Conservation (phyloP, 2,329 filamentous ascomycete genomes). For the Fusarium sp. region DNA sequence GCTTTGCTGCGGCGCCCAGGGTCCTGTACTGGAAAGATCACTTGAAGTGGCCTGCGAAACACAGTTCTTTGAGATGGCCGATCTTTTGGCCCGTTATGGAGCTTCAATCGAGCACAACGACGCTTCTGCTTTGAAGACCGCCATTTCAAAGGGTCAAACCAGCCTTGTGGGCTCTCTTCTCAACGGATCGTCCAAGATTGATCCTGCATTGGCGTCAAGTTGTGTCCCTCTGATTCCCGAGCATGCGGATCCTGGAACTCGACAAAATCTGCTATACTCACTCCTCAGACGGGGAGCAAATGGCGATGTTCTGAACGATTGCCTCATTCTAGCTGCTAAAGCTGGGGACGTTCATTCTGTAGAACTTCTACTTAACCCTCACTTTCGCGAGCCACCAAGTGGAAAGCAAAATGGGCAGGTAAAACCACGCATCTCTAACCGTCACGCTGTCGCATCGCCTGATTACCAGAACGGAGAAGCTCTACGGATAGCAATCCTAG, state of each 20-base stretch:
- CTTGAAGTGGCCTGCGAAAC: conserved; percentile 58
- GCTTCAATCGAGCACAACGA: conserved; percentile 64
- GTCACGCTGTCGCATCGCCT: conserved; percentile 60
- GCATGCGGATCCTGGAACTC: conserved; percentile 54
- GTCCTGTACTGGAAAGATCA: conserved; percentile 57
- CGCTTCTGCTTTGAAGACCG: conserved; percentile 57
- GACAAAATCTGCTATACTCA: conserved; percentile 54
- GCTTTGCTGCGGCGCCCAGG: conserved; percentile 65
- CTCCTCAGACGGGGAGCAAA: conserved; percentile 61
- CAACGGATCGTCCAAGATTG: conserved; percentile 53
- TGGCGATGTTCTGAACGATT: conserved; percentile 57
- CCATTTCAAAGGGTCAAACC: conserved; percentile 55
- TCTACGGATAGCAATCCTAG: conserved; percentile 57
- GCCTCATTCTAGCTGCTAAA: conserved; percentile 59
- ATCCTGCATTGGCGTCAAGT: conserved; percentile 56
- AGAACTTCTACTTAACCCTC: conserved; percentile 58
- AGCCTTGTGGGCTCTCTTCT: conserved; percentile 59
- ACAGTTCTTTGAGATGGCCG: conserved; percentile 63
- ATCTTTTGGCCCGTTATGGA: conserved; percentile 60
- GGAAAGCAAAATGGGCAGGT: conserved; percentile 29
- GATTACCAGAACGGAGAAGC: conserved; percentile 62
- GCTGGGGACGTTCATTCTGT: conserved; percentile 57
- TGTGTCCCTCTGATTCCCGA: conserved; percentile 60
- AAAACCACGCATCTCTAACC: conserved; percentile 45
- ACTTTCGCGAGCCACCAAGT: conserved; percentile 50